Evolutionary conservation across 2,329 filamentous ascomycete genomes (phyloP), one percentile per base, ranked within the genome.

Genomic region (Epichloe bromicola): DNA sequence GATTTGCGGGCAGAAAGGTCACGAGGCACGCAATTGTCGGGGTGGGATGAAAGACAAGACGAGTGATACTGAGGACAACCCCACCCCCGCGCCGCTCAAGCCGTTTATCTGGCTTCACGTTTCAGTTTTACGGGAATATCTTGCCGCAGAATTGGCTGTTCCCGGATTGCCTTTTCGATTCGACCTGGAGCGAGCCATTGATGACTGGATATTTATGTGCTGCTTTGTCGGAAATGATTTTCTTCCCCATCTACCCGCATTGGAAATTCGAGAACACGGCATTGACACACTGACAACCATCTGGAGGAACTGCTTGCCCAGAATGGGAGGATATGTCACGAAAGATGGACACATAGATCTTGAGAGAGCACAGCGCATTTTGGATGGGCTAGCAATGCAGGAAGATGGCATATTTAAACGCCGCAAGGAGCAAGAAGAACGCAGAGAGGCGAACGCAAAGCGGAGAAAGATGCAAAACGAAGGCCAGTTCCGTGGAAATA

Each of bases 151-250:
- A 68, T 81, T 98, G 60, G 79, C 86, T 61, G 83, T 96, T 36
- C 84, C 88, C 17, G 79, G 82, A 51, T 79, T 95, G 57, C 83
- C 84, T 2, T 97, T 97, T 69, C 79, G 80, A 50, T 97, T 95
- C 67, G 89, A 98, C 64, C 75, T 98, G 43, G 93, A 98, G 68
- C 83, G 93, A 57, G 90, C 90, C 26, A 79, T 97, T 53, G 93
- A 97, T 67, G 91, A 97, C 65, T 97, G 91, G 93, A 88, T 97
- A 14, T 97, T 97, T 67, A 93, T 97, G 82, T 97, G 91, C 70
- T 97, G 94, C 71, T 97, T 97, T 65, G 91, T 97, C 51, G 91
- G 91, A 58, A 98, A 98, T 68, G 94, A 98, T 72, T 98, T 98
- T 71, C 72, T 98, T 58, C 93, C 93, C 48, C 93, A 98, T 74